Evolutionary conservation across 1,139 yeast species (phyloP).

Genomic region (Meyerozyma guilliermondii): DNA sequence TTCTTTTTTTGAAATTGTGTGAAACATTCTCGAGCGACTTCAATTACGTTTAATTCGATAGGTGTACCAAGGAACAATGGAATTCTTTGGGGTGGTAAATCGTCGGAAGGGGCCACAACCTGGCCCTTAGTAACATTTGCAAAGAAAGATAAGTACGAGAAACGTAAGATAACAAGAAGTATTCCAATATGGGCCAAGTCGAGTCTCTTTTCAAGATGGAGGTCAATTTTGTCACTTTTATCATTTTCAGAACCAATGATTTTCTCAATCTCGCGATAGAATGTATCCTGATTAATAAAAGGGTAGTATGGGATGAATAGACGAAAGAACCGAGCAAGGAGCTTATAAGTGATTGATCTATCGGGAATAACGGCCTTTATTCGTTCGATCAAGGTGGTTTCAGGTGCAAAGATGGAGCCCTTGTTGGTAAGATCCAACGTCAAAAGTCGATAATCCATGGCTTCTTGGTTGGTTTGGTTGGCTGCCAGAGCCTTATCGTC

Average conservation of each 20-base stretch:
- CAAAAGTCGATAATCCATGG: not conserved
- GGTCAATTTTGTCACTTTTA: not conserved
- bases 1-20: slow-evolving; percentile 1
- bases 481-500: slow-evolving; percentile 1
- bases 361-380: not conserved
- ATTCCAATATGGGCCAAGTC: slow-evolving; percentile 4
- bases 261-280: not conserved
- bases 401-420: not conserved
- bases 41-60: not conserved
- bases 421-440: slow-evolving; percentile 1
- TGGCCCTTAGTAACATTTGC: not conserved
- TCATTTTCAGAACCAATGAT: not conserved
- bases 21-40: slow-evolving; percentile 2
- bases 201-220: not conserved
- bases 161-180: slow-evolving; percentile 1
- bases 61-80: not conserved
- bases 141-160: slow-evolving; percentile 2
- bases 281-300: not conserved
- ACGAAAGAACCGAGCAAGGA: not conserved
- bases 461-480: not conserved
- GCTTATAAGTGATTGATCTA: not conserved
- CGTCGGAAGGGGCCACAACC: not conserved
- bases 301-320: not conserved
- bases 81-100: not conserved
- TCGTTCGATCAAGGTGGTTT: not conserved